Base-by-base conservation (phyloP, 371 early-diverging fungal species). In the Apophysomyces trapeziformis region DNA sequence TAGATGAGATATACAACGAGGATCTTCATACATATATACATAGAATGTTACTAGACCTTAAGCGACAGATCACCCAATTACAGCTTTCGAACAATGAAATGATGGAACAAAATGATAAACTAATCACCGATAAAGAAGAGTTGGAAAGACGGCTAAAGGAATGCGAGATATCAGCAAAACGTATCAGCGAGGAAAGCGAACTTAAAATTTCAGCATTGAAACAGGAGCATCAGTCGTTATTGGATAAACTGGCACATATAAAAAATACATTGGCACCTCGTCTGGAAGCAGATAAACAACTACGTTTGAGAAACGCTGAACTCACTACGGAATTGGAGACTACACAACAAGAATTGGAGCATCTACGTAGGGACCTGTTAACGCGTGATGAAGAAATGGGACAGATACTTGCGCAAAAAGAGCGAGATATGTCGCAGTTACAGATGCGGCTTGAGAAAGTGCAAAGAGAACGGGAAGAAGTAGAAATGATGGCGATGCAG, bases 381-480 rank as follows among this genome's bases (percentile, higher is more conserved):
- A 44, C 65, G 38, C 68, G 72, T 4, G 82, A 81, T 36, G 69
- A 74, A 56, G 75, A 75, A 37, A 36, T 61, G 11, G 60, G 68
- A 1, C 56, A 66, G 12, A 64, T 71, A 16, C 39, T 78, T 1
- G 65, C 69, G 14, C 63, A 66, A n/a, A 63, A 67, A 26, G 78
- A 81, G 21, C 66, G 60, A 5, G 50, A 56, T 2, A 61, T 78
- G 11, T 16, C 64, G 9, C 83, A 85, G 11, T 70, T 86, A 32
- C 76, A 83, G 61, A 60, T 69, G 1, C 85, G 80, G 7, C 68
- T 89, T 35, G 82, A 85, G 26, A 74, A 74, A 18, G 76, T 86
- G 18, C 88, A 89, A 60, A 72, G 82, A 4, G 89, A 87, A 67
- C 76, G 88, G 9, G 92, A 88, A 38, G 86, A 88, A 46, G 87